Evolutionary conservation across 352 stramenopile species (phyloP).

Genomic region (Globisporangium rhizosaccharum): DNA sequence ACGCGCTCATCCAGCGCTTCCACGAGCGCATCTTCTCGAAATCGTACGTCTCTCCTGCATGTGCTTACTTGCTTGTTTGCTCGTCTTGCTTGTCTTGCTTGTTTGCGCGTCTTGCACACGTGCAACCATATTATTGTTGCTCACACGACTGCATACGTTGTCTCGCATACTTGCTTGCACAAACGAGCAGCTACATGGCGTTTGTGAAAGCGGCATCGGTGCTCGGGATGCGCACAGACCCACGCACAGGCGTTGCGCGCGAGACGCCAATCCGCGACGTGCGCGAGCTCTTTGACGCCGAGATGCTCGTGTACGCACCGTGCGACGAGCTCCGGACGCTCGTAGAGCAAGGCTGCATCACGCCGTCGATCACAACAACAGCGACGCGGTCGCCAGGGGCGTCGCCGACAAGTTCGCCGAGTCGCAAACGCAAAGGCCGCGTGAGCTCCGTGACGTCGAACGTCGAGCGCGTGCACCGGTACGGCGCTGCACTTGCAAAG

Average conservation of each 20-base stretch:
- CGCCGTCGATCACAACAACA: conserved; percentile 28
- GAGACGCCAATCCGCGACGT: conserved; percentile 42
- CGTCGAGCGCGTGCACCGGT: conserved; percentile 60
- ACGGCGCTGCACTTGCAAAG: conserved; percentile 53
- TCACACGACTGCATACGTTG: neutral
- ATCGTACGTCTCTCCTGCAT: conserved; percentile 27
- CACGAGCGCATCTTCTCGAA: conserved; percentile 71
- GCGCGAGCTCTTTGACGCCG: conserved; percentile 39
- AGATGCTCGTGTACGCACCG: conserved; percentile 67
- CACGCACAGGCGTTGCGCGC: conserved; percentile 8
- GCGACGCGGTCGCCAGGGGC: conserved; percentile 4
- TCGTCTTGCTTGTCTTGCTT: conserved; percentile 2
- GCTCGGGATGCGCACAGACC: conserved; percentile 31
- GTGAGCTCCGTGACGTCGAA: conserved; percentile 66
- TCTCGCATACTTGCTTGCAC: neutral
- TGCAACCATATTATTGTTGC: conserved; percentile 7
- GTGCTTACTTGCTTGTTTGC: conserved; percentile 1
- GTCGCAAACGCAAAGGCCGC: conserved; percentile 68
- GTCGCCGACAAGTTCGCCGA: conserved; percentile 40
- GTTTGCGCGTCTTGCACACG: conserved; percentile 1
- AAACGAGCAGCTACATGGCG: conserved; percentile 20
- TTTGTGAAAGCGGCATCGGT: conserved; percentile 45
- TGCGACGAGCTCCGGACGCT: conserved; percentile 70
- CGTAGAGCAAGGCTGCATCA: conserved; percentile 69
- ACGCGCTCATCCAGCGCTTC: conserved; percentile 58